A percentile compares a stretch with the other conserved stretches of the same genome.
Evolutionary conservation across 2,329 filamentous ascomycete genomes (phyloP).

Genomic region (Thelonectria olida): DNA sequence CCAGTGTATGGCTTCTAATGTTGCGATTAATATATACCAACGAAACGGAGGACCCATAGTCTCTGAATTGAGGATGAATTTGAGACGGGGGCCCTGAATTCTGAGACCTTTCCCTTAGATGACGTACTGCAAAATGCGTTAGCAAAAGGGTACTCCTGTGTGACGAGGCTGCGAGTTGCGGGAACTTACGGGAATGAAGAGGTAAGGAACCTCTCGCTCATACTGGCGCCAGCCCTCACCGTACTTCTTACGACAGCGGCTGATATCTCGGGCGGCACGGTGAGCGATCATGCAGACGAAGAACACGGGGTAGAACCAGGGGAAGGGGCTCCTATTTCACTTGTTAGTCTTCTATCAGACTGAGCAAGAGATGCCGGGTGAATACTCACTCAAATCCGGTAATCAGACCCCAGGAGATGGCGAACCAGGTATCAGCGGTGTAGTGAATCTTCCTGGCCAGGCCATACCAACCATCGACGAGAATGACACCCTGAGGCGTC

Average conservation of each 20-base stretch:
- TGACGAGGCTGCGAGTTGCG: no score
- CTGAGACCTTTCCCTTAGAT: conserved; percentile 42
- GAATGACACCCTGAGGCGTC: conserved; percentile 76
- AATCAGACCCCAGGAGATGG: conserved; percentile 60
- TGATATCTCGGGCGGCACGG: conserved; percentile 79
- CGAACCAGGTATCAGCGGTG: conserved; percentile 59
- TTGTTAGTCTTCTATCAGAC: conserved; percentile 15
- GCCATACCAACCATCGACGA: conserved; percentile 88
- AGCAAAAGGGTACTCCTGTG: conserved; percentile 11
- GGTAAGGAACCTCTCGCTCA: conserved; percentile 79
- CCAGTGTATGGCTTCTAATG: no score
- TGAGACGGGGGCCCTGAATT: neutral
- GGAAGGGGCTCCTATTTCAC: conserved; percentile 71
- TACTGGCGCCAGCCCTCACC: conserved; percentile 85
- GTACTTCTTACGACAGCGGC: conserved; percentile 81
- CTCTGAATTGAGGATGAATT: neutral
- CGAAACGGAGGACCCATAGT: conserved; percentile 5
- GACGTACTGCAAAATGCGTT: conserved; percentile 48
- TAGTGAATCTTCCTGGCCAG: conserved; percentile 71
- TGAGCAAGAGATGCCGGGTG: neutral
- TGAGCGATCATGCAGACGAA: conserved; percentile 85
- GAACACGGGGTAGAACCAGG: conserved; percentile 91
- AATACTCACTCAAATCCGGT: conserved; percentile 56
- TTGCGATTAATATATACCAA: conserved; percentile 4
- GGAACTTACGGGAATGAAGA: conserved; percentile 76